Base-by-base conservation (phyloP, 2,329 filamentous ascomycete species). In the Monilinia polystroma region DNA sequence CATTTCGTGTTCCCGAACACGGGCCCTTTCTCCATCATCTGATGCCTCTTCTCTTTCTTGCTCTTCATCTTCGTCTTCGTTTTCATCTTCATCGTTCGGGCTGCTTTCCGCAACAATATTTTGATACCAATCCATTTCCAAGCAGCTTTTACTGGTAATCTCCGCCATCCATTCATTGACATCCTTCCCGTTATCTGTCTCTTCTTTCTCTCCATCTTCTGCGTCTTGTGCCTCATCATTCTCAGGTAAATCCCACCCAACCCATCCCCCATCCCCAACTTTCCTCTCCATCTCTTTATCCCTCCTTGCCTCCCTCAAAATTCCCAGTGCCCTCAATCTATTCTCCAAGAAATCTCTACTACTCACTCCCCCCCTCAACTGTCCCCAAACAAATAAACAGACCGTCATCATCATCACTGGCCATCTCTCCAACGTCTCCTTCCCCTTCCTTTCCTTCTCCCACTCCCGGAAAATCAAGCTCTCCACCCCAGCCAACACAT, bases 401-500 rank as follows among this genome's bases (percentile, higher is more conserved):
- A 91, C 74, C 0, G 85, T 85, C 0, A 84, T 85, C 2, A 90
- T 79, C 20, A 91, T 76, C 0, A 84, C 81, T 1, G 84, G 80
- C 1, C 84, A 70, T 66, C 87, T 80, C 52, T 77, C 76, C 57
- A 68, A 55, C 75, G 84, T 83, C 83, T 66, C 80, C 51, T 38
- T 43, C 32, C 45, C 62, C 32, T 49, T 68, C 45, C 47, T 64
- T 49, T 65, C 57, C 29, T 54, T 63, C 10, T 49, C 62, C 26
- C 43, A 35, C 12, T 72, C 74, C 11, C 78, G 71, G 12, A 77
- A 78, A 2, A 84, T 72, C 1, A 77, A 60, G 35, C 69, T 78
- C 80, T 90, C 89, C 63, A 93, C 83, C 0, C 91, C 92, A 0
- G 91, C 89, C 59, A 91, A 85, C 0, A 96, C 84, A 64, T 92